Evolutionary conservation across 331 rosid species (phyloP).

Genomic region (Arachis monticola): DNA sequence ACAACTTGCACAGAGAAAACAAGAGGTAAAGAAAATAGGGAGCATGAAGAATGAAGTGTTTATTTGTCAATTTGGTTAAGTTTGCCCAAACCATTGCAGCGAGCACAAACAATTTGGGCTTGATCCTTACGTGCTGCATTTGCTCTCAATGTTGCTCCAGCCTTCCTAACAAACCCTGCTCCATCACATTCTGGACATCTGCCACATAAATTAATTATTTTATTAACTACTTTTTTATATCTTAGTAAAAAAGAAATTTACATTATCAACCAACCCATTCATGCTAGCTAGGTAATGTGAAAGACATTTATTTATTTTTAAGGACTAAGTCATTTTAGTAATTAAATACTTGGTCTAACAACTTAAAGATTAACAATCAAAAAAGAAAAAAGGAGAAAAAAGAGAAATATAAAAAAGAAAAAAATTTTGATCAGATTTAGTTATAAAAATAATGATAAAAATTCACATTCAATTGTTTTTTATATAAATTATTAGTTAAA

Average conservation of each 20-base stretch:
- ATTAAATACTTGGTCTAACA: too few species aligned
- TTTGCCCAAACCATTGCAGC: slow-evolving; percentile 93
- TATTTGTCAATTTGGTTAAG: slow-evolving; percentile 90
- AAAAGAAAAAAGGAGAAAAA: too few species aligned
- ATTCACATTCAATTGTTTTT: too few species aligned
- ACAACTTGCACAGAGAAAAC: background rate
- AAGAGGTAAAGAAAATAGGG: background rate
- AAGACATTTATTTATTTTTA: too few species aligned
- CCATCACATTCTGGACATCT: slow-evolving; percentile 99
- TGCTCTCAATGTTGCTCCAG: slow-evolving; percentile 66
- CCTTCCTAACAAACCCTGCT: slow-evolving; percentile 80
- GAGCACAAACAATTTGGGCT: slow-evolving; percentile 84
- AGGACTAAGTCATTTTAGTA: too few species aligned
- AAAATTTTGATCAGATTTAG: too few species aligned
- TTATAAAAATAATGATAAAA: too few species aligned
- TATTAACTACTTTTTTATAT: too few species aligned
- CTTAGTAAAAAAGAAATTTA: too few species aligned
- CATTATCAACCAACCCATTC: background rate
- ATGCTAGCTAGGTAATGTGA: background rate
- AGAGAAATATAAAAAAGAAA: too few species aligned
- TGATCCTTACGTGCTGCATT: slow-evolving; percentile 93
- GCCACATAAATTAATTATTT: slow-evolving; percentile 2
- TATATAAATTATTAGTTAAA: too few species aligned
- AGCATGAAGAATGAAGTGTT: background rate
- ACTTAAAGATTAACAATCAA: too few species aligned